Base-by-base conservation (phyloP, 2,329 filamentous ascomycete genomes). In the Albophoma yamanashiensis region DNA sequence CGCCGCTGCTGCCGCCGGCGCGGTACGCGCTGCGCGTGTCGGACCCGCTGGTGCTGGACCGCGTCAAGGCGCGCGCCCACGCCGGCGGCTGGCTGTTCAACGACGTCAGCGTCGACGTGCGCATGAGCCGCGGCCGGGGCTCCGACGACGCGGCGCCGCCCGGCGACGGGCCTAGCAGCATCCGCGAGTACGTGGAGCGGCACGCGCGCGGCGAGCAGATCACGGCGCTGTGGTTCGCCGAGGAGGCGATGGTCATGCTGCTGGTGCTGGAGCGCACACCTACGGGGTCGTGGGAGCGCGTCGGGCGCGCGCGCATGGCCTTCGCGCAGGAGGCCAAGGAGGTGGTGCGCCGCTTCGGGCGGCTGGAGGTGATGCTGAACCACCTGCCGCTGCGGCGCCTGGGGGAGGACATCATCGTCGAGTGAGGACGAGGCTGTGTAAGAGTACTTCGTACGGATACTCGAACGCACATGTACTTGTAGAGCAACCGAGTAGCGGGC, bases 181-280 rank as follows among this genome's bases (percentile, higher is more conserved):
- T 73, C 45, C 67, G 72, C 0, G 69, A 71, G 31, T 74, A 73
- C 45, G 66, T 74, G 22, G 69, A 71, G 58, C 64, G 66, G 0
- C 71, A 74, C 56, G 71, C 69, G 12, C 67, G 67, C 4, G 71
- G 70, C 8, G 69, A 74, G 62, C 70, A 72, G 58, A 73, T 74
- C 70, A 73, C 70, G 22, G 65, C 73, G 11, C 59, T 74, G 36
- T 74, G 71, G 71, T 73, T 73, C 55, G 66, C 73, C 22, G 71
- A 73, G 39, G 71, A 74, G 53, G 67, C 68, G 5, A 61, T 67
- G 14, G 67, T 73, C 22, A 67, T 74, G 70, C 62, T 74, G 5
- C 62, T 74, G 36, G 71, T 74, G 2, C 64, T 73, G 8, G 69
- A 73, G 62, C 64, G 67, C 53, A 66, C 66, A 0, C 60, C 63